A percentile compares a stretch with the other conserved stretches of the same genome.
Evolutionary conservation across 768 basidiomycete species (phyloP).

Genomic region (Leccinum longicurvipes): DNA sequence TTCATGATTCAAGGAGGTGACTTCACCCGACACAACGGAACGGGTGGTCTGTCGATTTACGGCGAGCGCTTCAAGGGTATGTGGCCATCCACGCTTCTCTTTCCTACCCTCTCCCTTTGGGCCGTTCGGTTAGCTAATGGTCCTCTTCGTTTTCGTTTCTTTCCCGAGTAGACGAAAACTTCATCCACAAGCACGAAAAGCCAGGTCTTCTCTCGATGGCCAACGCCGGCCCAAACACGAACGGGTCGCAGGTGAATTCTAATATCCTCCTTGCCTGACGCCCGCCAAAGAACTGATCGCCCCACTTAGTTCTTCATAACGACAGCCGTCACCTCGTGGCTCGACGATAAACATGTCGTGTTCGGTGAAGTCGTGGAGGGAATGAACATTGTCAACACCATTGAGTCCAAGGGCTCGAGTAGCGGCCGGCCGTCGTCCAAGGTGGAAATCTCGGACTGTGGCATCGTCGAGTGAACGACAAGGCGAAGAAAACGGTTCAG

Average conservation of each 20-base stretch:
- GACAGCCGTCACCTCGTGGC: constrained; percentile 65
- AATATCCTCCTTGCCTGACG: neutral
- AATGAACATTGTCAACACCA: constrained; percentile 38
- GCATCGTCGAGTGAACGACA: constrained; percentile 38
- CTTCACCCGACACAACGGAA: constrained; percentile 72
- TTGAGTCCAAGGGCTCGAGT: constrained; percentile 35
- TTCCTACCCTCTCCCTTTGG: no score
- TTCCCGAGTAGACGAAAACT: constrained; percentile 59
- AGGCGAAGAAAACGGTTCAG: neutral
- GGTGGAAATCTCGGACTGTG: constrained; percentile 55
- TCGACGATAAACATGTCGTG: constrained; percentile 43
- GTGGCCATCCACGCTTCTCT: constrained; percentile 13
- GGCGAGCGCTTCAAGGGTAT: constrained; percentile 73
- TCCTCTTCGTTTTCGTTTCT: neutral
- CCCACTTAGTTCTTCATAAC: constrained; percentile 68
- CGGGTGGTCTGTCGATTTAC: constrained; percentile 84
- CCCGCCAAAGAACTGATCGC: neutral
- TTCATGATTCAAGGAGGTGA: constrained; percentile 91
- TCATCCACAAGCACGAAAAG: constrained; percentile 56
- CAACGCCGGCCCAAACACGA: constrained; percentile 79
- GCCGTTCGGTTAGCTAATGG: neutral
- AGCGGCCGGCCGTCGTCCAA: constrained; percentile 29
- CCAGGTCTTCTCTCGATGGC: constrained; percentile 81
- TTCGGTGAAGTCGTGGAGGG: constrained; percentile 48
- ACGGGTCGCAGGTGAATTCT: constrained; percentile 65